Conservation (phyloP, 768 basidiomycete species). For the Naganishia vishniacii region DNA sequence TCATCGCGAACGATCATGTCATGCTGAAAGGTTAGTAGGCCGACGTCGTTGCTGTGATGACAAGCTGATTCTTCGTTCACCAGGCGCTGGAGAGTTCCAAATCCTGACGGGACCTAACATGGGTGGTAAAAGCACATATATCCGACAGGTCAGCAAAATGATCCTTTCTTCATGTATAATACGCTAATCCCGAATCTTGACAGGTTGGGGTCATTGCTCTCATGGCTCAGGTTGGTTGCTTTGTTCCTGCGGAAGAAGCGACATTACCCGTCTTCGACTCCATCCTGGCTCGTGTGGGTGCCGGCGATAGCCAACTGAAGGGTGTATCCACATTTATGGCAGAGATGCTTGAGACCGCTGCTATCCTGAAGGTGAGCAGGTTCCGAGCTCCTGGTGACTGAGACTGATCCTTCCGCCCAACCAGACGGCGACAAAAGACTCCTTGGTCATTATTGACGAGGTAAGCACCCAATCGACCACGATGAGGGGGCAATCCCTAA, state of each 20-base stretch:
- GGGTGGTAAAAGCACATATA: constrained; percentile 97
- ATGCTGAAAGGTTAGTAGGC: constrained; percentile 70
- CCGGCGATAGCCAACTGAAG: constrained; percentile 94
- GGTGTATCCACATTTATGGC: constrained; percentile 99
- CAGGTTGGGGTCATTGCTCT: constrained; percentile 90
- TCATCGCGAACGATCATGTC: constrained; percentile 91
- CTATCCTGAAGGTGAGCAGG: constrained; percentile 70
- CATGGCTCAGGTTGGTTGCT: constrained; percentile 92
- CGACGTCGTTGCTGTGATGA: not conserved
- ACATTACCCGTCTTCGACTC: constrained; percentile 89
- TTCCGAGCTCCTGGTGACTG: not conserved
- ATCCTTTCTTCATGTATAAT: not conserved
- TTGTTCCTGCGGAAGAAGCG: constrained; percentile 86
- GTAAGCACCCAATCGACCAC: not conserved
- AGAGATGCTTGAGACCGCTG: constrained; percentile 97
- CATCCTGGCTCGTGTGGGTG: constrained; percentile 88
- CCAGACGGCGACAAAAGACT: constrained; percentile 84
- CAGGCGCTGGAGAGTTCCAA: constrained; percentile 62
- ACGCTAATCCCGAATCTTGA: constrained; percentile 26
- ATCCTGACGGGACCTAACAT: constrained; percentile 99
- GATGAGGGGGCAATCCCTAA: not conserved
- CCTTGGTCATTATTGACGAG: constrained; percentile 94
- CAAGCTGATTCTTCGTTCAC: not conserved
- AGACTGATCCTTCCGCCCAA: not conserved
- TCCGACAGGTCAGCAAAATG: constrained; percentile 62